Evolutionary conservation across 202 grass and related monocot genomes (phyloP).

Genomic region (Panicum virgatum): DNA sequence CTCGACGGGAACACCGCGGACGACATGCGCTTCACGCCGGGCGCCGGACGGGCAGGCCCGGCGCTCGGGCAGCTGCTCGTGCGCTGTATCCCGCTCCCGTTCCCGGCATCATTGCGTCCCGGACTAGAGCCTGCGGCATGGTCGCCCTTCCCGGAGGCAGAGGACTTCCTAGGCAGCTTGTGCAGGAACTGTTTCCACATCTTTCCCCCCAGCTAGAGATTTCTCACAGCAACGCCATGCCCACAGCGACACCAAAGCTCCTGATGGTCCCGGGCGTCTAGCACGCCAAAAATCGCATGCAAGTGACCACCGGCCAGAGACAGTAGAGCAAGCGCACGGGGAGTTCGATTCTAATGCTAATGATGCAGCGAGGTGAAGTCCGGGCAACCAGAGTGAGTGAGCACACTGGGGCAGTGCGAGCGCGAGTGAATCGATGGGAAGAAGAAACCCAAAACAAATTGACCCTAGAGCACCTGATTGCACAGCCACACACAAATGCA

Average conservation of each 20-base stretch:
- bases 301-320: not conserved
- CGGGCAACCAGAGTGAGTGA: not conserved
- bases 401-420: not conserved
- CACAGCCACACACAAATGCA: not conserved
- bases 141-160: constrained; percentile 30
- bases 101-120: constrained; percentile 29
- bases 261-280: not conserved
- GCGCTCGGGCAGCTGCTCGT: constrained; percentile 35
- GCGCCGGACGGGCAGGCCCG: constrained; percentile 35
- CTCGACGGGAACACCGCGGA: constrained; percentile 72
- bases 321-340: not conserved
- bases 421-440: no score
- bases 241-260: not conserved
- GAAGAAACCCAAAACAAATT: no score
- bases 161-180: constrained; percentile 61
- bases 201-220: constrained; percentile 3
- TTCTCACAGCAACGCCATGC: constrained; percentile 29
- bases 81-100: constrained; percentile 39
- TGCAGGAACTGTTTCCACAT: constrained; percentile 77
- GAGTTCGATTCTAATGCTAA: constrained; percentile 21
- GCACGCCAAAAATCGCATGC: constrained; percentile 11
- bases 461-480: no score
- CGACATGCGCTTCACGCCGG: constrained; percentile 60
- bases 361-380: not conserved
- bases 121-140: not conserved